Evolutionary conservation across 2,329 filamentous ascomycete species (phyloP), one percentile per base, ranked within the genome.

Genomic region (Talaromyces sp.): DNA sequence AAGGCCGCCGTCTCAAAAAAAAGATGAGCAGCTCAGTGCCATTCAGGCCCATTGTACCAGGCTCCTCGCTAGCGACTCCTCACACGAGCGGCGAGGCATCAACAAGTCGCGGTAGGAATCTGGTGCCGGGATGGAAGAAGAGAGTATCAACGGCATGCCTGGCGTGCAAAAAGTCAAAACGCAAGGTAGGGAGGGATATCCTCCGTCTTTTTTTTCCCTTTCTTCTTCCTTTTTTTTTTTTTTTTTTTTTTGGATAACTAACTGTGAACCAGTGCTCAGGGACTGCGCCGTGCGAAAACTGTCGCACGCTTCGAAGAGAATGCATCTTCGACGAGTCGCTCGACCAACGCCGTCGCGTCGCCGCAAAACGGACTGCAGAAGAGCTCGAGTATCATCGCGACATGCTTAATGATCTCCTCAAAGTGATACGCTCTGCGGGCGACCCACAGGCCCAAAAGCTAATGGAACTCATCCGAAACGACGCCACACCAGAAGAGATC

Each of bases 301-400:
- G 76, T 64, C 68, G 70, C 36, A 63, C 72, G 33, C 75, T 73
- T 56, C 69, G 71, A 27, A 66, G 72, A 33, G 67, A 69, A 40
- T 79, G 76, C 4, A 79, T 88, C 31, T 83, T 87, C 69, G 87
- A 89, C 68, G 83, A 85, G 69, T 84, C 83, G 1, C 80, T 83
- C 36, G 82, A 88, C 60, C 85, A 85, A 8, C 72, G 76, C 10
- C 73, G 75, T 4, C 73, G 76, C 18, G 73, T 77, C 18, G 74
- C 73, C 0, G 73, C 73, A 9, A 79, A 78, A 62, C 69, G 75
- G 8, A 77, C 75, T 4, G 69, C 76, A 2, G 73, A 77, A 56
- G 76, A 78, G 63, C 68, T 78, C 16, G 69, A 68, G 55, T 75
- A 77, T 56, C 74, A 76, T 59, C 75, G 73, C 7, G 72, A 76